A percentile compares a stretch with the other conserved stretches of the same genome.
phyloP scores from a whole-genome alignment of 768 basidiomycete species.

The Tricholoma bakamatsutake region DNA sequence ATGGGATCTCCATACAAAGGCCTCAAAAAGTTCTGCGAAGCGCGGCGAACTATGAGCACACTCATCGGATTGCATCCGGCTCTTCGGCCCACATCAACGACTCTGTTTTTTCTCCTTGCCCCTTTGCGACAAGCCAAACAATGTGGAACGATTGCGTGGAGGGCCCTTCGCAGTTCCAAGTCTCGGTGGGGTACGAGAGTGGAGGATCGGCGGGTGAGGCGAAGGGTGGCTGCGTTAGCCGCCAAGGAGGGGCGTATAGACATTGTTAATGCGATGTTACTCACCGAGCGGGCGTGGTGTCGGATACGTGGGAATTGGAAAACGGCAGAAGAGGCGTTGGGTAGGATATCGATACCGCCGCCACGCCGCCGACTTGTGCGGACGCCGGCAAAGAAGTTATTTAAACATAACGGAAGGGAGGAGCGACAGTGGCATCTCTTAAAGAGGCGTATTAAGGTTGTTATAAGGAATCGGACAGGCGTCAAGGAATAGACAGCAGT shows the following conservation, averaged over 20 bases:
- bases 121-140: conserved; percentile 40
- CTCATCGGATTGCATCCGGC: conserved; percentile 41
- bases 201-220: conserved; percentile 53
- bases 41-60: conserved; percentile 36
- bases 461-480: conserved; percentile 1
- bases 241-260: conserved; percentile 60
- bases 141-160: conserved; percentile 51
- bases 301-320: conserved; percentile 14
- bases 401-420: conserved; percentile 27
- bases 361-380: conserved; percentile 11
- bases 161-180: conserved; percentile 39
- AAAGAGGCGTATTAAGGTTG: conserved; percentile 12
- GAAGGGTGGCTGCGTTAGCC: conserved; percentile 53
- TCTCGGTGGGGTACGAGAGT: conserved; percentile 50
- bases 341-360: conserved; percentile 7
- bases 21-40: conserved; percentile 37
- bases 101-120: conserved; percentile 53
- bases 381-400: conserved; percentile 22
- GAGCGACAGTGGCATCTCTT: conserved; percentile 24
- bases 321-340: conserved; percentile 13
- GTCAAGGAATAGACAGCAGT: background rate
- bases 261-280: conserved; percentile 32
- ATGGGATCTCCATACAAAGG: conserved; percentile 28
- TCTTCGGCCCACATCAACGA: conserved; percentile 52
- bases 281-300: conserved; percentile 10